Evolutionary conservation across 2,329 filamentous ascomycete genomes (phyloP), one percentile per base, ranked within the genome.

Genomic region (Fusarium clavum): DNA sequence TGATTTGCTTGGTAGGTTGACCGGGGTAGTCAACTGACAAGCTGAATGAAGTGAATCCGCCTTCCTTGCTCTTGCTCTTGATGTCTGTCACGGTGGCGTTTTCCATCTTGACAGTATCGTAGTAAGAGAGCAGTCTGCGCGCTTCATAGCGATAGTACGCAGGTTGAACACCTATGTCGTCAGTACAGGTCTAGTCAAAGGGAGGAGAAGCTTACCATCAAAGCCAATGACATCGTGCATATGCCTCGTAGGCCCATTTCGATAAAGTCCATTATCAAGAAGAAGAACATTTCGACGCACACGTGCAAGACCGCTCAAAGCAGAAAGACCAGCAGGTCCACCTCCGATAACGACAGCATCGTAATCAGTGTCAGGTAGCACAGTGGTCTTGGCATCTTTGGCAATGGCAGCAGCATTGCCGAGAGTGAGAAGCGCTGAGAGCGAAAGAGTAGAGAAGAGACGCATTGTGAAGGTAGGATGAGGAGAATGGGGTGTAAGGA

Each of bases 161-260:
- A 0, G 87, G 86, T 3, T 82, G 82, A 5, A 88, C 83, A 14
- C 87, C 87, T 88, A n/a, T 12, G 0, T 0, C 1, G 29, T 77
- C 51, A 69, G 52, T 57, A 10, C 6, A 9, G 6, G 10, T 49
- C 3, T 22, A 5, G 8, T 6, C 14, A 1, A 1, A 1, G 11
- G 11, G 2, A 1, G 13, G 14, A 3, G 11, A 0, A 9, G n/a
- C 74, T 67, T 73, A 88, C 88, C 88, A 54, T 90, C 88, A 60
- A 83, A 86, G 5, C 87, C 87, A 27, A 89, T 80, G 1, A 90
- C 85, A 73, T 90, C 88, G 76, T 90, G 88, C 82, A 89, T 86
- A 67, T 88, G 83, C 16, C 87, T 78, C 0, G 88, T 90, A 0
- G 82, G 78, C 2, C 56, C 81, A 72, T 90, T 90, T 54, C 88